Conservation (phyloP, 1,284 basidiomycete species). For the Dichomitus squalens region DNA sequence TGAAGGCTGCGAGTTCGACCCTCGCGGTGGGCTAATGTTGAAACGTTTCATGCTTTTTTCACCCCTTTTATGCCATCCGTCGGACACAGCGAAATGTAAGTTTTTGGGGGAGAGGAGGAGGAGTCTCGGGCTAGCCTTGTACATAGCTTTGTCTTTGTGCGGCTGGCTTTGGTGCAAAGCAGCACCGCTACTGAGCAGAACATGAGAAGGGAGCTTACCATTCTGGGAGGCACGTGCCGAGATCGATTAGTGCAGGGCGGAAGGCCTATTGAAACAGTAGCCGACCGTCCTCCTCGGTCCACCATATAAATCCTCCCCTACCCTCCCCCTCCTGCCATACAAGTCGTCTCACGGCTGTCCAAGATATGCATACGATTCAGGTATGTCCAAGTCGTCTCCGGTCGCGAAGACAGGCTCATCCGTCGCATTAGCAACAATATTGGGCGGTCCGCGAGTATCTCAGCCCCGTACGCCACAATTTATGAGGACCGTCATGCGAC, state of each 20-base stretch:
- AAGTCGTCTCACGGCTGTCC: slow-evolving; percentile 1
- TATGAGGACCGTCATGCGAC: slow-evolving; percentile 15
- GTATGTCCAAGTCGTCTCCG: slow-evolving; percentile 36
- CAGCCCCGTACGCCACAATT: slow-evolving; percentile 70
- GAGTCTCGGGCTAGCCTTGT: background rate
- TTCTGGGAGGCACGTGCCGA: slow-evolving; percentile 21
- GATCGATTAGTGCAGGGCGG: slow-evolving; percentile 24
- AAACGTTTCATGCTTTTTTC: slow-evolving; percentile 21
- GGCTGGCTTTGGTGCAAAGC: background rate
- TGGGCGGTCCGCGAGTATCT: slow-evolving; percentile 97
- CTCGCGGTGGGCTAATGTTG: slow-evolving; percentile 78
- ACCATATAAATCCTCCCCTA: slow-evolving; percentile 6
- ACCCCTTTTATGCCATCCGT: no score
- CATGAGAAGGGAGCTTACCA: slow-evolving; percentile 11
- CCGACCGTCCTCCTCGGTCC: slow-evolving; percentile 2
- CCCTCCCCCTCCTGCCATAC: slow-evolving; percentile 8
- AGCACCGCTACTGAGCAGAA: slow-evolving; percentile 8
- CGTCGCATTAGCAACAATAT: slow-evolving; percentile 72
- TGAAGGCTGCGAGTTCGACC: slow-evolving; percentile 93
- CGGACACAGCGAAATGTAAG: no score
- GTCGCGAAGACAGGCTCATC: background rate
- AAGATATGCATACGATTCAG: slow-evolving; percentile 72
- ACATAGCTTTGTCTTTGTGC: background rate
- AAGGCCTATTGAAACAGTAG: slow-evolving; percentile 14
- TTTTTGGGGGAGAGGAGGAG: no score